Conservation (phyloP, 2,329 filamentous ascomycete species). For the Pleurostoma richardsiae region DNA sequence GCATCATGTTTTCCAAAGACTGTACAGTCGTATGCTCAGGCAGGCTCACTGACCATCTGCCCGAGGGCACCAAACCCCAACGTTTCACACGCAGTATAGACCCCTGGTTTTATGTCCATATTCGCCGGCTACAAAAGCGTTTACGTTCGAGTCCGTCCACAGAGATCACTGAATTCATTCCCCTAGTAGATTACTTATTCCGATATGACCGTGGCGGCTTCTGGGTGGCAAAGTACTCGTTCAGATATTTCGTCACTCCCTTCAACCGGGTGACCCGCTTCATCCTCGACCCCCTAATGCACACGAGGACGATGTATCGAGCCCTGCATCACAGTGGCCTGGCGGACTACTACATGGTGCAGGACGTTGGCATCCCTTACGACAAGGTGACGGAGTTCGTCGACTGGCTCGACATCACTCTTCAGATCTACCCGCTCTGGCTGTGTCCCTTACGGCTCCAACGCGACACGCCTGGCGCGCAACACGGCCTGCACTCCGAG, state of each 20-base stretch:
- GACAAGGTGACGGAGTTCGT: conserved; percentile 35
- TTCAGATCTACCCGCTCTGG: conserved; percentile 51
- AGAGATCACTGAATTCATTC: conserved; percentile 36
- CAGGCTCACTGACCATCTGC: conserved; percentile 42
- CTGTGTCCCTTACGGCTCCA: conserved; percentile 46
- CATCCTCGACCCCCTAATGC: conserved; percentile 57
- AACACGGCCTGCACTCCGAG: conserved; percentile 42
- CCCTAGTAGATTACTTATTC: conserved; percentile 63
- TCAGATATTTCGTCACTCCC: conserved; percentile 58
- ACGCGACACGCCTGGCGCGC: conserved; percentile 31
- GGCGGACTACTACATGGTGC: conserved; percentile 56
- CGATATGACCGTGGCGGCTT: conserved; percentile 67
- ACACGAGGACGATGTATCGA: conserved; percentile 62
- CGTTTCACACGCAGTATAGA: conserved; percentile 55
- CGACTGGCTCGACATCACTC: conserved; percentile 37
- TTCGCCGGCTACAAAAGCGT: conserved; percentile 32
- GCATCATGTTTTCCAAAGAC: conserved; percentile 54
- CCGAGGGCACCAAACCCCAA: conserved; percentile 23
- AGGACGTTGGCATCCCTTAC: conserved; percentile 55
- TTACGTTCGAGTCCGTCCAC: conserved; percentile 15
- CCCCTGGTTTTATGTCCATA: conserved; percentile 72
- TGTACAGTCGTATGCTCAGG: conserved; percentile 58
- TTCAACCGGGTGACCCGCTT: conserved; percentile 60
- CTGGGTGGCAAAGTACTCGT: conserved; percentile 61
- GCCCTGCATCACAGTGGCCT: conserved; percentile 59